Base-by-base conservation (phyloP, 208 protist genomes). In the Sergeia podlipaevii region DNA sequence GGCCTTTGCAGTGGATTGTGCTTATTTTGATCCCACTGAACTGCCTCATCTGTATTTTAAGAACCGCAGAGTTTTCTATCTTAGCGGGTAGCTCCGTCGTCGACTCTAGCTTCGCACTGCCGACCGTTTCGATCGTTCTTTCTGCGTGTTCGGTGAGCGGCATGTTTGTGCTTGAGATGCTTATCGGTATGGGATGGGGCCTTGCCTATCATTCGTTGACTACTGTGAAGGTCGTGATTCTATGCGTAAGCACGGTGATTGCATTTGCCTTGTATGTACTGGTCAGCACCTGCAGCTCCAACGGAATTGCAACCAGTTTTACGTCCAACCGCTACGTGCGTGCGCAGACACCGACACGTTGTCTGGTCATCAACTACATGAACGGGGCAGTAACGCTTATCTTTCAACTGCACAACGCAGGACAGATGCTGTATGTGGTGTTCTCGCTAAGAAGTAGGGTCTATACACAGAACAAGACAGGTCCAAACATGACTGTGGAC, bases 111-210 rank as follows among this genome's bases (percentile, higher is more conserved):
- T 30, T 17, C 30, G 43, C 51, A 10, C 47, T 80, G 7, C 33
- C 38, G 5, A 21, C 74, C 5, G 52, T 67, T 0, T 63, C 64
- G 18, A 2, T 69, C 32, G 53, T 79, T 6, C 32, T 89, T 2
- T 13, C 17, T 3, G 63, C 79, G 4, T 41, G 48, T 10, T 41
- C 60, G 4, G 37, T 44, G 21, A 52, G 68, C 5, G 53, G 70
- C n/a, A 24, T 69, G 17, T 80, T 76, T 34, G 63, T 68, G 47
- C 29, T 65, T 47, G 70, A 78, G 48, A 54, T 85, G 74, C 55
- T 85, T 32, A 51, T 85, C 6, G 60, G 58, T 8, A 47, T 89
- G 50, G 81, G 77, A 0, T 89, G 74, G 75, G 81, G 81, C 1
- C 60, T 77, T n/a, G 77, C 77, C 10, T 84, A 74, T 60, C 18